phyloP scores from a whole-genome alignment of 2,329 filamentous ascomycete genomes.

The Dryadomyces quercivorus region DNA sequence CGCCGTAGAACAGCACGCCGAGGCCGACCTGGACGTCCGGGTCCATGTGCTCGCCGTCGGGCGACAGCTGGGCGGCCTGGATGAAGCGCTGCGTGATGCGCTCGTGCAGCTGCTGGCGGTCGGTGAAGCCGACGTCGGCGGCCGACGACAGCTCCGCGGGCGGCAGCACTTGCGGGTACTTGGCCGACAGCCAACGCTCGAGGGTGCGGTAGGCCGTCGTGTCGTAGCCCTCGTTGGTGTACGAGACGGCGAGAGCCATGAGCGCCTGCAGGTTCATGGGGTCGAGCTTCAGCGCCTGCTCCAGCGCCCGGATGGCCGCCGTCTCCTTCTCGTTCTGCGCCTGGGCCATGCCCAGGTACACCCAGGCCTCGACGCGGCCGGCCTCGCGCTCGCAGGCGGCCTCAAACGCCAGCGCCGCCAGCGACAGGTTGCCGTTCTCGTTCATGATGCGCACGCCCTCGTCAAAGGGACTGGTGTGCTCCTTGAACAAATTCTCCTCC shows the following conservation, averaged over 20 bases:
- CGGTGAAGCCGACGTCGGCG: conserved; percentile 86
- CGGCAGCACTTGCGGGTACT: conserved; percentile 75
- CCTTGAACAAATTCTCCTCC: conserved; percentile 79
- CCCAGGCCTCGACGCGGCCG: conserved; percentile 85
- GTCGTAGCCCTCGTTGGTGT: conserved; percentile 98
- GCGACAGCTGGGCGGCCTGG: conserved; percentile 79
- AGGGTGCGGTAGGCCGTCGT: conserved; percentile 91
- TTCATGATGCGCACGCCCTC: conserved; percentile 89
- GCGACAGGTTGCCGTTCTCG: conserved; percentile 83
- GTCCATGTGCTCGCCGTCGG: conserved; percentile 90
- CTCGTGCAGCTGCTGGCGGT: conserved; percentile 78
- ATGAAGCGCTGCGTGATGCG: conserved; percentile 89
- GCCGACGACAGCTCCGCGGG: conserved; percentile 60
- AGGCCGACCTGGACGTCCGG: conserved; percentile 96
- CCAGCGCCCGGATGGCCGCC: conserved; percentile 84
- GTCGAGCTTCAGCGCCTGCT: conserved; percentile 81
- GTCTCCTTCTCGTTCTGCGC: conserved; percentile 98
- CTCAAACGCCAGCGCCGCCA: conserved; percentile 91
- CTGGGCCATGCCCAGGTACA: conserved; percentile 79
- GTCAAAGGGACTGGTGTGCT: conserved; percentile 74
- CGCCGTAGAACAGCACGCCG: conserved; percentile 93
- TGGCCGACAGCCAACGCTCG: conserved; percentile 91
- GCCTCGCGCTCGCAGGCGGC: conserved; percentile 86
- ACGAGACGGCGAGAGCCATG: conserved; percentile 92
- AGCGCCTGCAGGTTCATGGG: conserved; percentile 77